These are phyloP conservation scores for Hypoxylon sp. DNA, from an alignment of 2,329 filamentous ascomycete genomes.

Conservation along the genomic window DNA sequence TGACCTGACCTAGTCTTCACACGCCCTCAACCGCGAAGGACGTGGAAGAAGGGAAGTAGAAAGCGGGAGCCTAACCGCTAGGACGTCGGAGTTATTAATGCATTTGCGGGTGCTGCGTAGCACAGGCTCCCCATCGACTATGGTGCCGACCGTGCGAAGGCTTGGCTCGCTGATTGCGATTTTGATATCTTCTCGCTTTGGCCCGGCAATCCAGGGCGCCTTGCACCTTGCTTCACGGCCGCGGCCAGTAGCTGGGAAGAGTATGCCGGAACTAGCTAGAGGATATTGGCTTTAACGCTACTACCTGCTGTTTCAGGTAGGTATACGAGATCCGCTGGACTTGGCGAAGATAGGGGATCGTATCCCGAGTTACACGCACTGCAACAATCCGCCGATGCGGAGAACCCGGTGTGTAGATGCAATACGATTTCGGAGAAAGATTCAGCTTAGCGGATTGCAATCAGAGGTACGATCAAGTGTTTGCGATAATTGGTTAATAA, in stretches of 20 bases:
- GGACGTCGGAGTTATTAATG: slow-evolving; percentile 35
- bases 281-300: slow-evolving; percentile 24
- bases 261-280: slow-evolving; percentile 26
- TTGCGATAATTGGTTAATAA: too few relatives aligned
- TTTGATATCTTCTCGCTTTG: slow-evolving; percentile 17
- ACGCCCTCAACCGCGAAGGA: slow-evolving; percentile 19
- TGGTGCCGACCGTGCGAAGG: slow-evolving; percentile 24
- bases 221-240: slow-evolving; percentile 7
- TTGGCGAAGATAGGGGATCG: slow-evolving; percentile 36
- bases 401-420: slow-evolving; percentile 21
- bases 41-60: slow-evolving; percentile 18
- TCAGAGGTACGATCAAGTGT: too few relatives aligned
- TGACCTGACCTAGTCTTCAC: neutral
- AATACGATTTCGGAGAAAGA: too few relatives aligned
- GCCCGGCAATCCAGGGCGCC: slow-evolving; percentile 3
- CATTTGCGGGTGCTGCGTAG: slow-evolving; percentile 11
- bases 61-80: neutral
- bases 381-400: slow-evolving; percentile 24
- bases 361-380: neutral
- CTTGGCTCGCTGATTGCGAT: slow-evolving; percentile 30
- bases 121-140: slow-evolving; percentile 12
- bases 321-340: slow-evolving; percentile 12
- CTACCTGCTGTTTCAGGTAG: slow-evolving; percentile 46
- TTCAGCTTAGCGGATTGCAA: too few relatives aligned
- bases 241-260: slow-evolving; percentile 13